Percentiles rank a stretch among this genome's conserved stretches.
These are phyloP conservation scores for Lagenidium giganteum DNA, from an alignment of 352 stramenopile genomes.

Conservation along the genomic window DNA sequence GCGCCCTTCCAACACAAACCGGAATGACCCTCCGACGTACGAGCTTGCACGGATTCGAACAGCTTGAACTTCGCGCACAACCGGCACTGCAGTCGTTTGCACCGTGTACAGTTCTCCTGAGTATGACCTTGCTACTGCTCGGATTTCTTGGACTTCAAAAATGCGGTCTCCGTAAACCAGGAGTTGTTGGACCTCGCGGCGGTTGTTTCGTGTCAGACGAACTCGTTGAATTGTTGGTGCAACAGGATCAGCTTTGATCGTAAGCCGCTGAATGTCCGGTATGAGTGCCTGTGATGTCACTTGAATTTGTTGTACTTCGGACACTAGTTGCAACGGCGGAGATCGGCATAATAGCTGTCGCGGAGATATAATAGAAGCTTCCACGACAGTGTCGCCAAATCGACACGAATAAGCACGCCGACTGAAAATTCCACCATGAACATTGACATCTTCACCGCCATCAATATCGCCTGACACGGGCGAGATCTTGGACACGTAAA, in stretches of 20 bases:
- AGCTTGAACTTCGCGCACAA: constrained; percentile 35
- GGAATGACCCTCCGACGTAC: constrained; percentile 47
- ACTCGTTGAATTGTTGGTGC: constrained; percentile 41
- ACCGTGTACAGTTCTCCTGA: constrained; percentile 33
- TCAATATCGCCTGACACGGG: constrained; percentile 59
- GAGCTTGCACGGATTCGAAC: constrained; percentile 29
- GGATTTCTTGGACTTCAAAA: constrained; percentile 34
- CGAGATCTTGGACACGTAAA: constrained; percentile 51
- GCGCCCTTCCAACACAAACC: constrained; percentile 24
- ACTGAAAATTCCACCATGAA: constrained; percentile 50
- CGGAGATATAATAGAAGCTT: constrained; percentile 57
- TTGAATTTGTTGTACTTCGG: constrained; percentile 79
- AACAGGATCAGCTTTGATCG: constrained; percentile 28
- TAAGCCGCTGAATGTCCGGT: constrained; percentile 47
- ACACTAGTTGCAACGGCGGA: constrained; percentile 58
- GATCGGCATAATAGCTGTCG: constrained; percentile 56
- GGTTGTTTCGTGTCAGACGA: too few relatives aligned
- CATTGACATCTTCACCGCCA: constrained; percentile 41
- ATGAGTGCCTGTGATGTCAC: constrained; percentile 38
- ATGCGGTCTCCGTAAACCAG: constrained; percentile 27
- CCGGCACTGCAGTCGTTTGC: constrained; percentile 22
- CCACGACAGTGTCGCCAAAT: constrained; percentile 81
- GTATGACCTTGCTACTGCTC: constrained; percentile 25
- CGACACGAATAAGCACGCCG: constrained; percentile 52
- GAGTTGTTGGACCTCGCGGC: constrained; percentile 53